These are phyloP conservation scores for Backusella tarrabulga DNA, from an alignment of 192 early-diverging fungal genomes.

Conservation along the genomic window DNA sequence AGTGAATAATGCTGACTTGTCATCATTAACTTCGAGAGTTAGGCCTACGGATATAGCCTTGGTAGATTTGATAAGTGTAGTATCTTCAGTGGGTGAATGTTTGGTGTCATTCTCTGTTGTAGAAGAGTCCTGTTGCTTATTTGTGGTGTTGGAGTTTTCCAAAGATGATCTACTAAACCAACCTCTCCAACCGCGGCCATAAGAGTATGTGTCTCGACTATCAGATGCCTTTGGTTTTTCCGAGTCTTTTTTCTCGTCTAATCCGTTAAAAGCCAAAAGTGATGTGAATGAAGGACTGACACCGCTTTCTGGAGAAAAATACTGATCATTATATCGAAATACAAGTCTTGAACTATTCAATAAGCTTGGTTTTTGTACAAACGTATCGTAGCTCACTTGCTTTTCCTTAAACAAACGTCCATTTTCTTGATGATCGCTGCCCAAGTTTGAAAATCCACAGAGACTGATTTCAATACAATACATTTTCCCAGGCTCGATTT, in stretches of 20 bases:
- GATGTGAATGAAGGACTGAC: conserved; percentile 64
- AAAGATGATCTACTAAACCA: conserved; percentile 39
- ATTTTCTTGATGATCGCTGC: conserved; percentile 39
- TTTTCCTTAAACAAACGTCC: conserved; percentile 48
- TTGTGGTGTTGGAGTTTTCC: conserved; percentile 19
- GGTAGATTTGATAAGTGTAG: conserved; percentile 33
- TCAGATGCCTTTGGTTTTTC: conserved; percentile 14
- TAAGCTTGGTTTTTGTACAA: conserved; percentile 52
- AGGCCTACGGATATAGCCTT: conserved; percentile 33
- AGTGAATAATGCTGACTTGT: neutral
- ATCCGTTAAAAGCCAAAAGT: conserved; percentile 49
- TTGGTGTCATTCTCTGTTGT: neutral
- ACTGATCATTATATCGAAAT: conserved; percentile 55
- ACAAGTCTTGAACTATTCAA: conserved; percentile 54
- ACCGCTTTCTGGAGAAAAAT: conserved; percentile 54
- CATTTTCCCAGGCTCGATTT: conserved; percentile 22
- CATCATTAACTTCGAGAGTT: neutral
- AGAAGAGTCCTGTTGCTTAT: neutral
- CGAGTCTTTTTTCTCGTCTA: neutral
- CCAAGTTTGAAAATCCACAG: conserved; percentile 50
- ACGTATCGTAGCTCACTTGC: conserved; percentile 52
- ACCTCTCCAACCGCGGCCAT: conserved; percentile 37
- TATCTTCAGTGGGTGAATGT: neutral
- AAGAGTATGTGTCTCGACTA: conserved; percentile 33
- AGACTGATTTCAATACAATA: conserved; percentile 58